Evolutionary conservation across 306 rosid genomes (phyloP), one percentile per base, ranked within the genome.

Genomic region (Acacia acuminata): DNA sequence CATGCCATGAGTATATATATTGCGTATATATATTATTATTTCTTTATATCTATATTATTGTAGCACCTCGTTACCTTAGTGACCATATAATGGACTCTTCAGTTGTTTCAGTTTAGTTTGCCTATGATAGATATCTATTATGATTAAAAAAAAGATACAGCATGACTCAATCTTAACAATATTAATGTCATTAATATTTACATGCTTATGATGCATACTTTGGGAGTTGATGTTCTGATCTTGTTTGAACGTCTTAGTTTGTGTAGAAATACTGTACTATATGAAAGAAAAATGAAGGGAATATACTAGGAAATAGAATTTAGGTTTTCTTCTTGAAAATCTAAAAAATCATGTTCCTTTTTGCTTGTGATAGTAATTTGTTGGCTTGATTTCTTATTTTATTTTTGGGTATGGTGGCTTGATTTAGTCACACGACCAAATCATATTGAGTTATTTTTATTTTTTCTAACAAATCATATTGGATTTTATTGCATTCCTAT

Each of bases 1-100:
- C 91, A 92, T 94, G 94, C 99, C 99, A 60, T 95, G 93, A 95
- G 63, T 3, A 51, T 43, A 32, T 43, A 32, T 27, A 27, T 7
- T 15, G 7, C 34, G 64, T 77, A 24, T 24, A 24, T 56, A 56
- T 56, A 56, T n/a, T n/a, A 58, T 12, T 27, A 30, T 14, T 32
- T 73, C 81, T 15, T 73, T 68, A 56, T 84, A 56, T 77, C n/a
- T 77, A 20, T 19, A 7, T 67, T 7, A 19, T 67, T 7, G 24
- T 67, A 32, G 22, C 5, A 13, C 8, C 67, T 25, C 20, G 4
- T 30, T n/a, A 55, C 60, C 38, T 44, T 51, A 79, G 76, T 81
- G 80, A 72, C 55, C 71, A 30, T 80, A 65, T 66, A 38, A 76
- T 71, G 72, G 40, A 43, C 44, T 61, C 40, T 76, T 73, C 45